phyloP scores from a whole-genome alignment of 2,329 filamentous ascomycete species.

The Aspergillus luchuensis region DNA sequence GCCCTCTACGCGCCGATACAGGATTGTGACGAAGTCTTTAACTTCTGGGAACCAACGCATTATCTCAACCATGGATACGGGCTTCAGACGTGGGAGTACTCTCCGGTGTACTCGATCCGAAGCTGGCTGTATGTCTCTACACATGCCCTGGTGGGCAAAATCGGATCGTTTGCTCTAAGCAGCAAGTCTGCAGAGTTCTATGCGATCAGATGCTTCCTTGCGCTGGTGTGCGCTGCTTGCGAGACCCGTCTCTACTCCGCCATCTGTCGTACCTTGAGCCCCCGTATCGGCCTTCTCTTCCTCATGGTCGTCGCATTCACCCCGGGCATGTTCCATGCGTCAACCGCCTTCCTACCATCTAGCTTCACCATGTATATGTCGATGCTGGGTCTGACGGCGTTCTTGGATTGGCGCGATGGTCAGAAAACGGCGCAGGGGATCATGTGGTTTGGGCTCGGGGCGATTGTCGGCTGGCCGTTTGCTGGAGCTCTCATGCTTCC shows the following conservation, averaged over 20 bases:
- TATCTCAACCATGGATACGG: constrained; percentile 92
- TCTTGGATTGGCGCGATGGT: constrained; percentile 85
- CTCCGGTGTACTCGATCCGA: constrained; percentile 88
- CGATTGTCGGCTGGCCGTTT: constrained; percentile 92
- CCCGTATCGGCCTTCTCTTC: constrained; percentile 82
- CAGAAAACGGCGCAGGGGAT: constrained; percentile 80
- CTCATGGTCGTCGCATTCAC: constrained; percentile 74
- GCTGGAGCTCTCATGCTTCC: constrained; percentile 78
- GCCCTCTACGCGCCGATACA: constrained; percentile 88
- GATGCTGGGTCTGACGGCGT: constrained; percentile 82
- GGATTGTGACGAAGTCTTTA: constrained; percentile 98
- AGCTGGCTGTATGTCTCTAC: constrained; percentile 89
- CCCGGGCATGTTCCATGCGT: constrained; percentile 92
- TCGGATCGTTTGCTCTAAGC: constrained; percentile 59
- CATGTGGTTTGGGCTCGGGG: constrained; percentile 85
- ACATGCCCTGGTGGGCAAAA: constrained; percentile 71
- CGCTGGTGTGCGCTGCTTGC: constrained; percentile 74
- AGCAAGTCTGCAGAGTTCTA: constrained; percentile 74
- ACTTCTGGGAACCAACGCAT: constrained; percentile 97
- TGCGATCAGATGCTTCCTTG: constrained; percentile 74
- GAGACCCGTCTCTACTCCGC: constrained; percentile 80
- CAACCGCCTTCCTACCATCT: constrained; percentile 82
- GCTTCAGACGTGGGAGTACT: constrained; percentile 98
- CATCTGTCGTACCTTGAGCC: constrained; percentile 74
- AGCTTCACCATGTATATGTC: constrained; percentile 96